Conservation (phyloP, 306 rosid genomes). For the Cucumis cinereus region DNA sequence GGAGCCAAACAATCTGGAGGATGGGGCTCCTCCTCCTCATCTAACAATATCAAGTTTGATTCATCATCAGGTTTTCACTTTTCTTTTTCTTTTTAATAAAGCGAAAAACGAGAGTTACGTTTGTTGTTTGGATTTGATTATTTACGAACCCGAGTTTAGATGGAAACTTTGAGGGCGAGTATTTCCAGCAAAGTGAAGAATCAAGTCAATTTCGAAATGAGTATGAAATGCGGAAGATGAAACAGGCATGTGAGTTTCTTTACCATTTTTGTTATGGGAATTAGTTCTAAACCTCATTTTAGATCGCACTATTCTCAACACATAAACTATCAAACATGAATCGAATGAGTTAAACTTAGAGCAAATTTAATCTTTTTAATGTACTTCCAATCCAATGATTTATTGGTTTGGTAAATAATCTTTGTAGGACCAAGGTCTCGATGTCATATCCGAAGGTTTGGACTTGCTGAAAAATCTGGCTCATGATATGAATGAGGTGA, state of each 20-base stretch:
- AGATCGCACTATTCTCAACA: not conserved
- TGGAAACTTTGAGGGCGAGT: slow-evolving; percentile 26
- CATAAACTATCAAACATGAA: not conserved
- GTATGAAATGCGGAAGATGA: slow-evolving; percentile 72
- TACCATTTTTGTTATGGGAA: not conserved
- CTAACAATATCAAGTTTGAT: slow-evolving; percentile 49
- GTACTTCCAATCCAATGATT: not conserved
- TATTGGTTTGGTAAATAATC: not conserved
- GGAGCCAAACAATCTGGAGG: slow-evolving; percentile 35
- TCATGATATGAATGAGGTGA: slow-evolving; percentile 73
- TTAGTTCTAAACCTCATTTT: not conserved
- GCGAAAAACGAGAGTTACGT: not conserved
- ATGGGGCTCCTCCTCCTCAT: slow-evolving; percentile 28
- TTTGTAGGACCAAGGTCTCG: slow-evolving; percentile 78
- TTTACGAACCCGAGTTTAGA: slow-evolving; percentile 15
- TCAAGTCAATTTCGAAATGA: slow-evolving; percentile 63
- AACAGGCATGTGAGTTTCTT: slow-evolving; percentile 50
- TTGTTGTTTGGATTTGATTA: not conserved
- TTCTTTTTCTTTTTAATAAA: not conserved
- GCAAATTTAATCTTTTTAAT: not conserved
- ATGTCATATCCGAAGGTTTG: slow-evolving; percentile 83
- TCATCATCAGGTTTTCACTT: slow-evolving; percentile 33
- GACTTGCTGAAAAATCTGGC: slow-evolving; percentile 63
- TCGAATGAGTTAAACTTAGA: not conserved
- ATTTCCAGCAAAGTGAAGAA: slow-evolving; percentile 57